Conservation (phyloP, 768 basidiomycete genomes). For the Amanita pseudoporphyria region DNA sequence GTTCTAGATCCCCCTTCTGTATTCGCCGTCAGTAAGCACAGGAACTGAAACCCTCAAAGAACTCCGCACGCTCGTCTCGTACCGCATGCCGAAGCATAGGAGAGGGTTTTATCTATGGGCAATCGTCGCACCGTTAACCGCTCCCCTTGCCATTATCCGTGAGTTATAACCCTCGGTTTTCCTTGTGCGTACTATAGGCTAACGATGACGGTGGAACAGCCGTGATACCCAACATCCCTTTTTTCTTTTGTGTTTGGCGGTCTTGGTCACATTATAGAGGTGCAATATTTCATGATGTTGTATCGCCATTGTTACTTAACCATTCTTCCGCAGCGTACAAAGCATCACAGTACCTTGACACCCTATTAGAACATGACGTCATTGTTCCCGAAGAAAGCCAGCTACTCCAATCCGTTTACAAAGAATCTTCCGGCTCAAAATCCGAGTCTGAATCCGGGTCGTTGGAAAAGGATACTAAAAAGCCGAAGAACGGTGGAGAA, state of each 20-base stretch:
- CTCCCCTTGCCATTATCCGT: constrained; percentile 76
- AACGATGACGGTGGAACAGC: constrained; percentile 28
- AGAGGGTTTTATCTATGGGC: constrained; percentile 62
- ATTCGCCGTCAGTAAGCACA: constrained; percentile 38
- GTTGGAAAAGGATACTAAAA: background rate
- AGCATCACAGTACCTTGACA: constrained; percentile 58
- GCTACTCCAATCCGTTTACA: constrained; percentile 50
- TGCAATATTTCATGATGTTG: constrained; percentile 20
- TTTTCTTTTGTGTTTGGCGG: constrained; percentile 81
- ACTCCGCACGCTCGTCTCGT: constrained; percentile 39
- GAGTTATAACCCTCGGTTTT: constrained; percentile 19
- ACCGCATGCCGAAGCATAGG: constrained; percentile 53
- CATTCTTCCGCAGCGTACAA: constrained; percentile 41
- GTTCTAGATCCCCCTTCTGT: constrained; percentile 52
- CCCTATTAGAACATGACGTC: constrained; percentile 42
- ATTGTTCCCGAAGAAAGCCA: constrained; percentile 48
- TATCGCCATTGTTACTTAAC: background rate
- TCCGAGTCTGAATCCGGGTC: too few species aligned
- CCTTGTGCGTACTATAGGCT: background rate
- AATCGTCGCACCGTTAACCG: constrained; percentile 56
- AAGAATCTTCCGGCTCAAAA: too few species aligned
- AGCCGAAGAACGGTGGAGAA: constrained; percentile 6
- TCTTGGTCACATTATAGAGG: constrained; percentile 82
- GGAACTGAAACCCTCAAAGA: constrained; percentile 30
- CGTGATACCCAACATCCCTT: constrained; percentile 73